Base-by-base conservation (phyloP, 768 basidiomycete species). In the Boletus subcaerulescens region DNA sequence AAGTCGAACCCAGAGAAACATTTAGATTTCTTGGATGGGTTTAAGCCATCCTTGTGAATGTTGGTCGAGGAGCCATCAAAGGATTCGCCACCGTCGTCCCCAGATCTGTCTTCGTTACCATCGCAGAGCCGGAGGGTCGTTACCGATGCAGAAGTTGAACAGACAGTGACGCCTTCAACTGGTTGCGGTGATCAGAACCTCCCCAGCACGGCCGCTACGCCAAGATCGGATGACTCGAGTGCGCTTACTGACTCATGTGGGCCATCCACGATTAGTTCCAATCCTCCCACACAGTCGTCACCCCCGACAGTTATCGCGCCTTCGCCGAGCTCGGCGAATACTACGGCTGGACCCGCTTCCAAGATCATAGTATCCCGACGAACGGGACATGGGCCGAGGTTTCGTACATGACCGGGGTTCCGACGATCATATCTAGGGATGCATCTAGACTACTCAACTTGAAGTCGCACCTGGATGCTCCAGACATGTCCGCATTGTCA, bases 71-170 rank as follows among this genome's bases (percentile, higher is more conserved):
- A n/a, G n/a, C n/a, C n/a, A n/a, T n/a, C n/a, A n/a, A n/a, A n/a
- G n/a, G n/a, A n/a, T n/a, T n/a, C n/a, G 0, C 31, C 43, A 3
- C 35, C 39, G 2, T 2, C 29, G 3, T 47, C 44, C 11, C 40
- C 61, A 10, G 26, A 41, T 20, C 32, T 53, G 9, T 46, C 49
- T n/a, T 57, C 50, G 0, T 54, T 50, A 32, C 58, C 41, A 5
- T 64, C 58, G 0, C 63, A 44, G 26, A 53, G 32, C 11, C 43
- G 44, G 62, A 45, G 33, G 1, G 29, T 50, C 5, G 41, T 46
- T 13, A 24, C 43, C 18, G 14, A 18, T 14, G 18, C 22, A 1
- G 48, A 32, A 15, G 26, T 24, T 8, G 20, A 45, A 14, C 40
- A 20, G 7, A 6, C 6, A 26, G 6, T 26, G 26, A 26, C 26